These are phyloP conservation scores for Schoenoplectus tabernaemontani DNA, from an alignment of 202 grass and related monocot species.

Conservation along the genomic window DNA sequence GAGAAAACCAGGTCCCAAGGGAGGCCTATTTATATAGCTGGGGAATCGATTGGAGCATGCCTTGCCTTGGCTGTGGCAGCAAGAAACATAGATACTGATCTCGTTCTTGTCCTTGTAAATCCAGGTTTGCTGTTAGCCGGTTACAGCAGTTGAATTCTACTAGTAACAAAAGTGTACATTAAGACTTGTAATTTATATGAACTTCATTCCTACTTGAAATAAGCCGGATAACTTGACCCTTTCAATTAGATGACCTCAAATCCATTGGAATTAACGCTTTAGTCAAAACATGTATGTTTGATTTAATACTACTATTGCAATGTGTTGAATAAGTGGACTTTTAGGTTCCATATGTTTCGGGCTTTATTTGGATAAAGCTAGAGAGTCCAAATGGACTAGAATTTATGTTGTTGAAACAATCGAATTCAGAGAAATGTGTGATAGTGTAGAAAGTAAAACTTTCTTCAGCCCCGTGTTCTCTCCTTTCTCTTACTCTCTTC, in stretches of 20 bases:
- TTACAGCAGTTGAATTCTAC: not conserved
- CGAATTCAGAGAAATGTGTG: not conserved
- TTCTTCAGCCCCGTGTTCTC: not conserved
- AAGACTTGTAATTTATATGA: not conserved
- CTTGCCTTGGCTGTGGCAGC: slow-evolving; percentile 73
- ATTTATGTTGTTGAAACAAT: not conserved
- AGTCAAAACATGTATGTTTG: not conserved
- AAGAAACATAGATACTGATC: slow-evolving; percentile 51
- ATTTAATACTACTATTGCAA: not conserved
- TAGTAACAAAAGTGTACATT: not conserved
- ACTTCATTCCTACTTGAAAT: not conserved
- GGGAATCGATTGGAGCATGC: slow-evolving; percentile 76
- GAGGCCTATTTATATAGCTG: slow-evolving; percentile 71
- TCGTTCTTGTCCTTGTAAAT: slow-evolving; percentile 69
- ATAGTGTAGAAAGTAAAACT: not conserved
- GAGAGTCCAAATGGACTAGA: not conserved
- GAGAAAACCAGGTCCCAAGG: slow-evolving; percentile 28
- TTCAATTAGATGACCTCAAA: not conserved
- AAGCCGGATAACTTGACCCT: not conserved
- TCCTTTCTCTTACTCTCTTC: not conserved
- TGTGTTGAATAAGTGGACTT: not conserved
- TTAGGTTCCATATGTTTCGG: not conserved
- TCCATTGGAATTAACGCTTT: not conserved
- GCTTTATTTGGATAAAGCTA: not conserved
- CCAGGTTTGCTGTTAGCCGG: slow-evolving; percentile 70